phyloP scores from a whole-genome alignment of 2,329 filamentous ascomycete genomes.

The Colletotrichum plurivorum region DNA sequence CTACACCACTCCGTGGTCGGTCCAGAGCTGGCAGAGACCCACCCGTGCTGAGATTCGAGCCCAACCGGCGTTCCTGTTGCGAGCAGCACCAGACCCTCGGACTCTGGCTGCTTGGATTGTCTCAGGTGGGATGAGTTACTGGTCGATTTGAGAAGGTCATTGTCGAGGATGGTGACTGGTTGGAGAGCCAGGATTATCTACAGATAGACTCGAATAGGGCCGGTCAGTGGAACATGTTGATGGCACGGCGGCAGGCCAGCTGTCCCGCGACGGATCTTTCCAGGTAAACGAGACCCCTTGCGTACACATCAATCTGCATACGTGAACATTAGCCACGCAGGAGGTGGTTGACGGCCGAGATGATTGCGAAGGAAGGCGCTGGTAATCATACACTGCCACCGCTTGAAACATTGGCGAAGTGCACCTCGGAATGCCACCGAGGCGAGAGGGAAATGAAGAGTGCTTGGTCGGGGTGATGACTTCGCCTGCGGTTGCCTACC shows the following conservation, averaged over 20 bases:
- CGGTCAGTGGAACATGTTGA: slow-evolving; percentile 5
- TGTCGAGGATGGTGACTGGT: neutral
- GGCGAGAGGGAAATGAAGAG: neutral
- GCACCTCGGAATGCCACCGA: slow-evolving; percentile 17
- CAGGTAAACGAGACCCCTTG: slow-evolving; percentile 14
- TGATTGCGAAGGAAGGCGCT: slow-evolving; percentile 2
- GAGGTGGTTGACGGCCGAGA: neutral
- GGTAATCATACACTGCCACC: slow-evolving; percentile 12
- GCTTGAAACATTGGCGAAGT: slow-evolving; percentile 20
- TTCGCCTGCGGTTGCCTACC: slow-evolving; percentile 24
- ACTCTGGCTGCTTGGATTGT: neutral
- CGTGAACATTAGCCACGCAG: neutral
- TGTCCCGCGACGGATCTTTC: slow-evolving; percentile 2
- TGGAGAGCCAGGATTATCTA: neutral
- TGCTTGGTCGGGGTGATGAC: neutral
- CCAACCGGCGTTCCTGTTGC: neutral
- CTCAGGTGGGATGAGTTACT: neutral
- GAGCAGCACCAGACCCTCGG: neutral
- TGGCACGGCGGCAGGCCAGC: slow-evolving; percentile 5
- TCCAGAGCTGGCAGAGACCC: slow-evolving; percentile 7
- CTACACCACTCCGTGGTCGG: neutral
- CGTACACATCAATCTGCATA: slow-evolving; percentile 7
- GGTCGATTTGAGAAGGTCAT: too few species aligned
- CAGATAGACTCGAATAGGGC: neutral
- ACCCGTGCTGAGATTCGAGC: neutral